Percentiles rank a stretch among this genome's conserved stretches.
These are phyloP conservation scores for Fusarium oligoseptatum DNA, from an alignment of 2,329 filamentous ascomycete species.

Conservation along the genomic window DNA sequence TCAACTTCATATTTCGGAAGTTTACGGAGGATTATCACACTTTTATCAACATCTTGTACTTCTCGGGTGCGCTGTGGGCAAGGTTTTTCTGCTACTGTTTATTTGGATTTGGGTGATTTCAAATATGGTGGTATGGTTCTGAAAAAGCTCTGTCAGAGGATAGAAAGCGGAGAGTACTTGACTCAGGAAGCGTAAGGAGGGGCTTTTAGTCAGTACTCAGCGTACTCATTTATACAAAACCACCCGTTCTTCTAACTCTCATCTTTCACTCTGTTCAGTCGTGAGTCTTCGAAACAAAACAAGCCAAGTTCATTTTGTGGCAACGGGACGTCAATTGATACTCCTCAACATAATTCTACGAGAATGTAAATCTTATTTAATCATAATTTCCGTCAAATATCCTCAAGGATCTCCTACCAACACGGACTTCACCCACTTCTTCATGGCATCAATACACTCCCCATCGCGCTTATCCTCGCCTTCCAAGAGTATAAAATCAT, in stretches of 20 bases:
- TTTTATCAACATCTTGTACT: not conserved
- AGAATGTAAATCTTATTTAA: no score
- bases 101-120: not conserved
- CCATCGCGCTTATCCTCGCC: not conserved
- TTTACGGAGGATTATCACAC: not conserved
- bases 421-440: not conserved
- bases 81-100: not conserved
- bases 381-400: no score
- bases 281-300: no score
- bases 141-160: not conserved
- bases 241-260: no score
- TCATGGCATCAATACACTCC: not conserved
- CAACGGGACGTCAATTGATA: no score
- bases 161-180: not conserved
- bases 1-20: not conserved
- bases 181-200: not conserved
- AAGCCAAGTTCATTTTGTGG: no score
- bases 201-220: no score
- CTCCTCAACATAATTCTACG: not conserved
- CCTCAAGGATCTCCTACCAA: not conserved
- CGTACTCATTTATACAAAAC: no score
- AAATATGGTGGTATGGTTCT: not conserved
- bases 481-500: not conserved
- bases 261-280: no score
- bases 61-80: not conserved